Evolutionary conservation across 2,329 filamentous ascomycete species (phyloP).

Genomic region (Arthroderma uncinatum): DNA sequence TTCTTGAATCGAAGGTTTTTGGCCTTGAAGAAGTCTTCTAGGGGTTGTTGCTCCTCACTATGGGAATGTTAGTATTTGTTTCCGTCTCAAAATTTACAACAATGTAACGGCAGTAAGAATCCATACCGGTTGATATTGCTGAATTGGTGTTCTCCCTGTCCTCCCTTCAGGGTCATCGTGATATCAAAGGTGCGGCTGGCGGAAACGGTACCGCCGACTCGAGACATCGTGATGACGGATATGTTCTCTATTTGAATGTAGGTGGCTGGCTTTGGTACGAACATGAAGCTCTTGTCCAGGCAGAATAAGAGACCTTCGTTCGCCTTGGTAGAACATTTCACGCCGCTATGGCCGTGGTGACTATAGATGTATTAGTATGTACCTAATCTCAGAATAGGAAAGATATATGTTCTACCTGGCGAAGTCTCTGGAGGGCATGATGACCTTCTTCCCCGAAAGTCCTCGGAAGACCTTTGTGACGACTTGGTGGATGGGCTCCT

Average conservation of each 20-base stretch:
- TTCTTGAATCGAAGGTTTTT: constrained; percentile 96
- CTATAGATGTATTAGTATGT: constrained; percentile 27
- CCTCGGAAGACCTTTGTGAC: constrained; percentile 93
- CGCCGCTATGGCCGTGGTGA: constrained; percentile 84
- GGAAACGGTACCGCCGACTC: constrained; percentile 86
- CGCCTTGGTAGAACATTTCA: constrained; percentile 99
- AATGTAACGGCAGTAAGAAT: not conserved
- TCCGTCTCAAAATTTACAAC: not conserved
- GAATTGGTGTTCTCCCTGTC: constrained; percentile 84
- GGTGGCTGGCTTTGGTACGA: constrained; percentile 94
- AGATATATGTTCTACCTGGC: constrained; percentile 44
- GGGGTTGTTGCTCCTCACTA: constrained; percentile 80
- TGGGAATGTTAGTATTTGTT: constrained; percentile 5
- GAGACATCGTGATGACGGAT: constrained; percentile 83
- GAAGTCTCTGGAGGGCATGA: constrained; percentile 88
- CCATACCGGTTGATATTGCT: constrained; percentile 87
- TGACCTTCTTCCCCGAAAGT: constrained; percentile 87
- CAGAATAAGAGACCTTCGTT: constrained; percentile 97
- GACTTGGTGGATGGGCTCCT: constrained; percentile 84
- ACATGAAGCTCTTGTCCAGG: constrained; percentile 96
- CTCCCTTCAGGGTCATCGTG: constrained; percentile 77
- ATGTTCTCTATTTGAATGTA: constrained; percentile 95
- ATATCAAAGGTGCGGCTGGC: constrained; percentile 96
- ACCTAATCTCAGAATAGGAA: not conserved
- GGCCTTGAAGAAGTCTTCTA: constrained; percentile 96